Base-by-base conservation (phyloP, 306 rosid genomes). In the Vigna radiata region DNA sequence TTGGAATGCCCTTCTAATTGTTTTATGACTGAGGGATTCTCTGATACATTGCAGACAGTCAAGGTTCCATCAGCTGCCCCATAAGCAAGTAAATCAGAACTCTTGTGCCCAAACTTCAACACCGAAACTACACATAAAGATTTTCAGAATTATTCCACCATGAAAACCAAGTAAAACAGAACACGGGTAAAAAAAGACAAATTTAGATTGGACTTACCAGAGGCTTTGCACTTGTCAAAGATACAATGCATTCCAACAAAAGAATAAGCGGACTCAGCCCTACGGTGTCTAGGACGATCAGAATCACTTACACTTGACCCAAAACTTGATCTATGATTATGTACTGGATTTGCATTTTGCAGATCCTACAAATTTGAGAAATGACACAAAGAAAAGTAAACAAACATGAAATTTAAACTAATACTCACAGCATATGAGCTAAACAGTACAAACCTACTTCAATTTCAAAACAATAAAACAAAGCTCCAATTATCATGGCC, bases 171-270 rank as follows among this genome's bases (percentile, higher is more conserved):
- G 44, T 66, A 62, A 60, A 43, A 19, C 25, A 76, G 69, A 53
- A 73, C 56, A 11, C 72, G 43, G 47, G 49, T 13, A 70, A 70
- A 29, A 36, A 54, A 68, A 54, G 65, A 52, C 25, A 15, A 52
- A 50, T 84, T 50, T 68, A 70, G 29, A 41, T 61, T 62, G 70
- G 66, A 52, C 56, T 61, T 36, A 95, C 98, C 98, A 43, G 97
- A 87, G 70, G 93, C 83, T 79, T 83, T 90, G 97, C 96, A 87
- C 85, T 95, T 92, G 83, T 95, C 98, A 86, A 95, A 92, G 86
- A 95, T 77, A 77, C 96, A 95, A 75, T 95, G 98, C 98, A 94
- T 92, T 87, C 98, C 98, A 5, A 90, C 91, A 65, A 94, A 94
- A 10, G 98, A 94, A 86, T 94, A 94, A 41, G 96, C 96, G 83